Evolutionary conservation across 768 basidiomycete species (phyloP).

Genomic region (Trametes punicea): DNA sequence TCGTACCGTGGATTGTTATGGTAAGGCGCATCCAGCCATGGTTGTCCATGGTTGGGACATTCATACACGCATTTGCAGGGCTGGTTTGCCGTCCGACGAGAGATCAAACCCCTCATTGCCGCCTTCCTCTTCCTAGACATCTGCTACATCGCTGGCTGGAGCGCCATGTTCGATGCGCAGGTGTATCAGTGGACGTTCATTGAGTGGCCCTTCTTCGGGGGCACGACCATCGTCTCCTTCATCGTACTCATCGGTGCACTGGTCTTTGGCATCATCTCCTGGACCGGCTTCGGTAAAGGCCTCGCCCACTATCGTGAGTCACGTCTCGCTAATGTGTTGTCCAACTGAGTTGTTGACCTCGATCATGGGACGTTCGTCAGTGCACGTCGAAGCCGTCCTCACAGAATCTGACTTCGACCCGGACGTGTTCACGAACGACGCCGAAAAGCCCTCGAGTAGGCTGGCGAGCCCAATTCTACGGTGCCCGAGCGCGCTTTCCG

Average conservation of each 20-base stretch:
- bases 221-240: conserved; percentile 43
- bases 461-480: neutral
- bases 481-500: conserved; percentile 14
- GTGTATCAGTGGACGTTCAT: conserved; percentile 30
- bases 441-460: conserved; percentile 4
- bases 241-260: conserved; percentile 34
- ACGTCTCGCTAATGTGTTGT: neutral
- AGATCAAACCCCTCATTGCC: conserved; percentile 40
- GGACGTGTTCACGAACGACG: conserved; percentile 25
- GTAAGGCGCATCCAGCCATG: conserved; percentile 29
- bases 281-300: conserved; percentile 52
- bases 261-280: conserved; percentile 46
- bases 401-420: conserved; percentile 28
- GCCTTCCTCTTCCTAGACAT: conserved; percentile 42
- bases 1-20: conserved; percentile 53
- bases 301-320: conserved; percentile 53
- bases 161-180: conserved; percentile 28
- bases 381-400: conserved; percentile 24
- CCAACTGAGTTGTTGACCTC: too few species aligned
- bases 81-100: conserved; percentile 49
- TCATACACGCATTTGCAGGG: conserved; percentile 35
- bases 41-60: neutral
- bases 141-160: conserved; percentile 30
- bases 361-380: neutral
- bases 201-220: conserved; percentile 50